These are phyloP conservation scores for Populus pruinosa DNA, from an alignment of 345 rosid species.

Conservation along the genomic window DNA sequence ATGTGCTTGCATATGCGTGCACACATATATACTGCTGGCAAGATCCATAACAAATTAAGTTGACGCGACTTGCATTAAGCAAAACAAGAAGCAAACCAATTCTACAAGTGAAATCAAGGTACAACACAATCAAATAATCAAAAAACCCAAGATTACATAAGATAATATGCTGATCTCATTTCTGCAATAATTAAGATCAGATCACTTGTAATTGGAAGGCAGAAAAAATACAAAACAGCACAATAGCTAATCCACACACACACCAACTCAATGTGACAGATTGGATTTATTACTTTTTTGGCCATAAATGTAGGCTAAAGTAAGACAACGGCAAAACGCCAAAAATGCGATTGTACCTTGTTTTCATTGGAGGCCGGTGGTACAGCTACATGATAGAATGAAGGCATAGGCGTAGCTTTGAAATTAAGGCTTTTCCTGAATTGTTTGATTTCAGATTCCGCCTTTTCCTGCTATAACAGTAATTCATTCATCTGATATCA, in stretches of 20 bases:
- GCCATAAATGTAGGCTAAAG: not conserved
- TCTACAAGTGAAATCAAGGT: not conserved
- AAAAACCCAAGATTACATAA: not conserved
- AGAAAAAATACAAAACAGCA: not conserved
- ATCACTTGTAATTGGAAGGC: not conserved
- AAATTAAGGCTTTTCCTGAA: constrained; percentile 74
- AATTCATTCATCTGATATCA: not conserved
- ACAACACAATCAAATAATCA: not conserved
- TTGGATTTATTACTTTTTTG: not conserved
- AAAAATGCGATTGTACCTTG: constrained; percentile 45
- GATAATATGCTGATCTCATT: not conserved
- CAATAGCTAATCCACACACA: not conserved
- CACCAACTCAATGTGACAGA: not conserved
- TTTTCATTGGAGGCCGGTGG: constrained; percentile 32
- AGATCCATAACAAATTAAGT: not conserved
- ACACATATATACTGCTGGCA: not conserved
- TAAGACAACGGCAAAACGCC: not conserved
- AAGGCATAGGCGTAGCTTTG: constrained; percentile 87
- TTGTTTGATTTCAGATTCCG: constrained; percentile 60
- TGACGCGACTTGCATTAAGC: not conserved
- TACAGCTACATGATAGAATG: constrained; percentile 50
- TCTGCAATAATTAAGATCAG: not conserved
- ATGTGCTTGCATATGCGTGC: not conserved
- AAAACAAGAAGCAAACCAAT: not conserved
- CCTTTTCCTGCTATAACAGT: constrained; percentile 50